Evolutionary conservation across 2,329 filamentous ascomycete genomes (phyloP), one percentile per base, ranked within the genome.

Genomic region (Aschersonia sp.): DNA sequence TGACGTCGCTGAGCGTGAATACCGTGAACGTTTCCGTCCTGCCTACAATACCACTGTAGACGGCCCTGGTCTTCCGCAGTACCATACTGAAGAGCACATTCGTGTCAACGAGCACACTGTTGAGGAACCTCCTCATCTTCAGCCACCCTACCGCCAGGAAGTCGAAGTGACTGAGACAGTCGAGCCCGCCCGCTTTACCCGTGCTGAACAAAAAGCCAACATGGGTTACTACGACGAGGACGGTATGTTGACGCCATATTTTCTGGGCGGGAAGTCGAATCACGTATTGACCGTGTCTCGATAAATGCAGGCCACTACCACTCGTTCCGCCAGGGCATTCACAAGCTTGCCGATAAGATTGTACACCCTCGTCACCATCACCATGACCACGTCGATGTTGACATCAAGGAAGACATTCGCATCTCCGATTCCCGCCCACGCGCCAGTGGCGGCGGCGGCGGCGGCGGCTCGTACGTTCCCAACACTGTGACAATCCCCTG

Each of bases 401-500:
- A 77, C 63, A 58, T 58, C 52, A 63, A 61, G 48, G 57, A 56
- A 40, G 56, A 51, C 28, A 46, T 51, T 28, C 47, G 59, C 44
- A 45, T 54, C 41, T 59, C 51, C 49, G 55, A 54, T 53, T 51
- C 60, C 55, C 57, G 58, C 46, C 54, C 57, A 51, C 55, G 59
- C 50, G 48, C 50, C 48, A 54, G 53, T n/a, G 45, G 35, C 47
- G 56, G 56, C 50, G 51, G 61, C 45, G 57, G 53, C 12, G 45
- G 35, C 47, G 56, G 59, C 51, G 62, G 59, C 50, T 55, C 60
- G 45, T 62, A 63, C 55, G 58, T 72, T 51, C 76, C 83, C 65
- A 89, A 92, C 78, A 94, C 88, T 60, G 89, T 97, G 68, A 91
- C 89, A 66, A 96, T 98, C 70, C 92, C 94, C 56, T 95, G 89